phyloP scores from a whole-genome alignment of 2,329 filamentous ascomycete species.

The Cylindrodendrum hubeiense region DNA sequence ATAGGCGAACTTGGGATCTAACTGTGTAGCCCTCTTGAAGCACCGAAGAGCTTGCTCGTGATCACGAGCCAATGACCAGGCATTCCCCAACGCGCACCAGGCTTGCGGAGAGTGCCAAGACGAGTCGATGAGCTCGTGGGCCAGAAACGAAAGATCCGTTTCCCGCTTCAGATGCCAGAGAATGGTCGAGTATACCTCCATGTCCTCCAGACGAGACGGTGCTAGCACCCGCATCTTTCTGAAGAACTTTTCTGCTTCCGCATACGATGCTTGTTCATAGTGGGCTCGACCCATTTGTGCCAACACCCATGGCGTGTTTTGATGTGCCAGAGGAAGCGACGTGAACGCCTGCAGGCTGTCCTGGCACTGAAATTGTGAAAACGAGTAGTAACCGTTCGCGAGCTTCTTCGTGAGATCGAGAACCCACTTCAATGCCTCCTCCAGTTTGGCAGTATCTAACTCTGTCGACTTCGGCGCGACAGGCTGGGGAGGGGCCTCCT shows the following conservation, averaged over 20 bases:
- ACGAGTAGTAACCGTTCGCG: constrained; percentile 81
- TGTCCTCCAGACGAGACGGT: constrained; percentile 88
- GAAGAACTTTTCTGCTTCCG: constrained; percentile 89
- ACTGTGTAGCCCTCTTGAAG: constrained; percentile 93
- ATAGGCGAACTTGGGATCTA: constrained; percentile 92
- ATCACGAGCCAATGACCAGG: constrained; percentile 91
- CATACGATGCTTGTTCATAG: constrained; percentile 90
- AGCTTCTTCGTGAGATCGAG: constrained; percentile 86
- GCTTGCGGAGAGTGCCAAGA: constrained; percentile 93
- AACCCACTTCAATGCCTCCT: constrained; percentile 82
- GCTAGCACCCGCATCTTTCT: constrained; percentile 81
- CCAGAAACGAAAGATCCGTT: constrained; percentile 90
- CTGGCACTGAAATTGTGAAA: constrained; percentile 83
- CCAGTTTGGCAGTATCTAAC: constrained; percentile 72
- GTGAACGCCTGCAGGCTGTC: constrained; percentile 82
- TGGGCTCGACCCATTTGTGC: constrained; percentile 91
- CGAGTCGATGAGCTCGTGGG: constrained; percentile 88
- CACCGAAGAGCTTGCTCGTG: constrained; percentile 95
- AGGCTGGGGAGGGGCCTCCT: constrained; percentile 55
- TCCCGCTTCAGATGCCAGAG: constrained; percentile 98
- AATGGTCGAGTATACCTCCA: constrained; percentile 99
- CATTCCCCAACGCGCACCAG: constrained; percentile 96
- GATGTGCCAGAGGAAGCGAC: constrained; percentile 78
- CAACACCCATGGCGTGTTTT: constrained; percentile 93
- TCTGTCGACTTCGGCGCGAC: constrained; percentile 56